Evolutionary conservation across 768 basidiomycete species (phyloP).

Genomic region (Hebeloma cylindrosporum): DNA sequence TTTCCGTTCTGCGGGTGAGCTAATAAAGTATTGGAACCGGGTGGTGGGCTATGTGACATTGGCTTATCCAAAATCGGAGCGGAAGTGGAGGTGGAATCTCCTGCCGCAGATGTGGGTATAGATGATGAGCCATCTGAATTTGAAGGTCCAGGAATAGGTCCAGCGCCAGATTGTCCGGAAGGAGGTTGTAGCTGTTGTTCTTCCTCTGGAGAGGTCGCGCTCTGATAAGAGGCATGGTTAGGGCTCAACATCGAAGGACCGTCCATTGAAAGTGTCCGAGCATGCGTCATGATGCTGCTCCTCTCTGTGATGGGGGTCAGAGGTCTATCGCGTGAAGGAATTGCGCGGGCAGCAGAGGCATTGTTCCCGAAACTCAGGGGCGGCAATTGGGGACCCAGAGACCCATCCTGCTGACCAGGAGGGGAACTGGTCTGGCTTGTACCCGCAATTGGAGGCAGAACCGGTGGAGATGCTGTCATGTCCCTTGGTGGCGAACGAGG

Average conservation of each 20-base stretch:
- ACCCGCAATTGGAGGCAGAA: conserved; percentile 36
- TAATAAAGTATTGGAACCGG: conserved; percentile 12
- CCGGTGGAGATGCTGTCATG: conserved; percentile 31
- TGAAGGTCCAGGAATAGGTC: not conserved
- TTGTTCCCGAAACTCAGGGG: conserved; percentile 48
- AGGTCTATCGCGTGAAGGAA: conserved; percentile 26
- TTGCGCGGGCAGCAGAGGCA: conserved; percentile 4
- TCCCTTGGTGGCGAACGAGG: conserved; percentile 17
- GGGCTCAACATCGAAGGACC: conserved; percentile 14
- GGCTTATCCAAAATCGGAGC: conserved; percentile 13
- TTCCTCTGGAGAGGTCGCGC: conserved; percentile 5
- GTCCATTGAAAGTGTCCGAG: conserved; percentile 25
- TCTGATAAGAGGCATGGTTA: conserved; percentile 15
- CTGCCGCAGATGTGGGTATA: not conserved
- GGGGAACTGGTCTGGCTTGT: conserved; percentile 14
- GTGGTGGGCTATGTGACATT: conserved; percentile 20
- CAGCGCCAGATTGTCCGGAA: not conserved
- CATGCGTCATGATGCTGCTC: conserved; percentile 31
- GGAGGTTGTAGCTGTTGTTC: conserved; percentile 2
- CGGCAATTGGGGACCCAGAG: conserved; percentile 54
- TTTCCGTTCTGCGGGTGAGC: conserved; percentile 3
- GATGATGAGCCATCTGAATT: conserved; percentile 3
- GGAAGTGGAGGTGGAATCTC: not conserved
- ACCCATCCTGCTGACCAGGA: conserved; percentile 1
- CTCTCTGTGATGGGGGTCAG: conserved; percentile 72